Evolutionary conservation across 2,329 filamentous ascomycete species (phyloP).

Genomic region (Fusarium circinatum): DNA sequence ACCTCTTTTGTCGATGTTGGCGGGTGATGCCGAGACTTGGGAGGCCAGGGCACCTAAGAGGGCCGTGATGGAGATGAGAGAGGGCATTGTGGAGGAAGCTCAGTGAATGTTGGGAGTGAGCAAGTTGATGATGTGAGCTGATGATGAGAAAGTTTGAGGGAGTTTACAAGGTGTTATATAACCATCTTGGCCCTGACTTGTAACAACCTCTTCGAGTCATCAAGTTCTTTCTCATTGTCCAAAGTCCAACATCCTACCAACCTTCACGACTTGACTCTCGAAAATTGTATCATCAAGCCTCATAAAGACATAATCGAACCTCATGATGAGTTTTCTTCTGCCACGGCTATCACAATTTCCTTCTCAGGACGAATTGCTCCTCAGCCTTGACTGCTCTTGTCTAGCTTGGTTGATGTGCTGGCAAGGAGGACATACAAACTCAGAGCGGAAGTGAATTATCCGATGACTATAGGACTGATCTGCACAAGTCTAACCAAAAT

Average conservation of each 20-base stretch:
- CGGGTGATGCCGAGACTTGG: conserved; percentile 25
- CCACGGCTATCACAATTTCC: conserved; percentile 33
- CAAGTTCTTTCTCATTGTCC: background rate
- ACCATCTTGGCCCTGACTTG: background rate
- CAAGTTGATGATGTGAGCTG: conserved; percentile 32
- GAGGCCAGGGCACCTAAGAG: conserved; percentile 31
- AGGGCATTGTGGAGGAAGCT: conserved; percentile 24
- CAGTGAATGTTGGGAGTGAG: conserved; percentile 11
- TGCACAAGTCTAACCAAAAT: background rate
- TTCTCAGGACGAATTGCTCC: background rate
- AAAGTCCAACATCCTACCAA: background rate
- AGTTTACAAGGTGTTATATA: conserved; percentile 37
- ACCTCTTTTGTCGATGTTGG: conserved; percentile 28
- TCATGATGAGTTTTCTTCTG: background rate
- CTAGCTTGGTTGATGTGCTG: conserved; percentile 34
- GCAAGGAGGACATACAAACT: background rate
- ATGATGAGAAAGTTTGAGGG: conserved; percentile 36
- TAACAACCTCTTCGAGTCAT: background rate
- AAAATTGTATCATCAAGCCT: conserved; percentile 39
- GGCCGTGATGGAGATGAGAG: conserved; percentile 31
- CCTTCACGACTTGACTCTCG: background rate
- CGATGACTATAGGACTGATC: conserved; percentile 16
- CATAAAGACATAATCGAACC: conserved; percentile 29
- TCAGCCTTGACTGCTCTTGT: background rate
- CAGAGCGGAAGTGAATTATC: background rate